Conservation (phyloP, 192 early-diverging fungal genomes). For the Entrophospora sp. region DNA sequence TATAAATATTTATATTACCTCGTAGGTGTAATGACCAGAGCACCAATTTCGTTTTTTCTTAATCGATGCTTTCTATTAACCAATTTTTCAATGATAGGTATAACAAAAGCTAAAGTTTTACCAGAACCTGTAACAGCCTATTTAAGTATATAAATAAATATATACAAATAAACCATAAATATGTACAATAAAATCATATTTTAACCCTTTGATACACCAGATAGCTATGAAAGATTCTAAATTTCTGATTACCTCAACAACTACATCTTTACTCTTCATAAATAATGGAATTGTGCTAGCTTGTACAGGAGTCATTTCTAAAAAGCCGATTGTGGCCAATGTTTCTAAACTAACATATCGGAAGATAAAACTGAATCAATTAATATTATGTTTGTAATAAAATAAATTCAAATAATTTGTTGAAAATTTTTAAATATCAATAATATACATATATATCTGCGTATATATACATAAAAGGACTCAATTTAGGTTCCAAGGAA, state of each 20-base stretch:
- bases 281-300: slow-evolving; percentile 85
- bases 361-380: no score
- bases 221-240: no score
- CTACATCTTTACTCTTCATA: slow-evolving; percentile 87
- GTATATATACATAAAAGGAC: slow-evolving; percentile 31
- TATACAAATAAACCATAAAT: not conserved
- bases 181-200: no score
- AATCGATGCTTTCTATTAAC: slow-evolving; percentile 49
- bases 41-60: slow-evolving; percentile 71
- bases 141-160: not conserved
- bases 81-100: slow-evolving; percentile 88
- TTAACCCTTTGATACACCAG: no score
- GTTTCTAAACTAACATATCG: slow-evolving; percentile 39
- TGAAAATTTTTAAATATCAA: no score
- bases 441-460: no score
- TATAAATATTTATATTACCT: slow-evolving; percentile 25
- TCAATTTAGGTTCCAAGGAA: slow-evolving; percentile 51
- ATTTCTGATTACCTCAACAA: slow-evolving; percentile 76
- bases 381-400: not conserved
- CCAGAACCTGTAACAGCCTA: slow-evolving; percentile 93
- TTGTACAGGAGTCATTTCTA: slow-evolving; percentile 91
- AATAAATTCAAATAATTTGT: not conserved
- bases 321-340: slow-evolving; percentile 61
- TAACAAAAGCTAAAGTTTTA: slow-evolving; percentile 87
- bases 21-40: slow-evolving; percentile 82